A percentile compares a stretch with the other conserved stretches of the same genome.
Evolutionary conservation across 768 basidiomycete species (phyloP).

Genomic region (Leccinellum albellum): DNA sequence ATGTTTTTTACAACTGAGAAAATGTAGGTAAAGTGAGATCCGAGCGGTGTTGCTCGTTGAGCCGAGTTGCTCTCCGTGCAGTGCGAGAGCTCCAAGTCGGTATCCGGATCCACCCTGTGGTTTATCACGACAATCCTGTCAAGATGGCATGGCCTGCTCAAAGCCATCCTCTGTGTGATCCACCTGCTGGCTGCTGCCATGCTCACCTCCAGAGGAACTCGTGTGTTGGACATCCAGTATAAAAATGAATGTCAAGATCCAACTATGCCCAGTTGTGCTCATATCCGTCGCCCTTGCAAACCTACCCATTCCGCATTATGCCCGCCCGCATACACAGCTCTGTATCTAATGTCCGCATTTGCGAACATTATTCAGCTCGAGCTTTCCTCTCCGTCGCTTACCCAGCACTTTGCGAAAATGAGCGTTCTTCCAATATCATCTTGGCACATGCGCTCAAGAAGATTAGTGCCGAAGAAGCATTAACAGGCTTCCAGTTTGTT

Average conservation of each 20-base stretch:
- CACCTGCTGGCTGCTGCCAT: conserved; percentile 9
- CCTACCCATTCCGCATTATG: conserved; percentile 12
- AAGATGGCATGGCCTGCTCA: background rate
- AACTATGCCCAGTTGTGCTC: background rate
- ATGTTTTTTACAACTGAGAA: background rate
- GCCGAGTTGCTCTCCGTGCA: background rate
- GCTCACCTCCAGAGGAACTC: conserved; percentile 14
- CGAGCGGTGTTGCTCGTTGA: background rate
- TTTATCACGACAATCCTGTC: background rate
- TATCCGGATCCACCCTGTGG: conserved; percentile 20
- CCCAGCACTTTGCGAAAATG: conserved; percentile 40
- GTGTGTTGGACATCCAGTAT: conserved; percentile 7
- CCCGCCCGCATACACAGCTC: conserved; percentile 30
- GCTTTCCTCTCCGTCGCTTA: conserved; percentile 41
- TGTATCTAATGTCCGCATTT: conserved; percentile 23
- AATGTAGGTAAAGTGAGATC: background rate
- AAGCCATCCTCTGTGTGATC: conserved; percentile 11
- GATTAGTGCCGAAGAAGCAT: conserved; percentile 34
- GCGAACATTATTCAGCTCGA: conserved; percentile 38
- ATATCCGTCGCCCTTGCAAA: background rate
- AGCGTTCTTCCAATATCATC: conserved; percentile 50
- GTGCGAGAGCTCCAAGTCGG: background rate
- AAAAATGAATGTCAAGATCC: background rate
- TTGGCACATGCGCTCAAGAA: conserved; percentile 48
- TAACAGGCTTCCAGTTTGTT: conserved; percentile 36